Evolutionary conservation across 257 asterid genomes (phyloP).

Genomic region (Voacanga thouarsii): DNA sequence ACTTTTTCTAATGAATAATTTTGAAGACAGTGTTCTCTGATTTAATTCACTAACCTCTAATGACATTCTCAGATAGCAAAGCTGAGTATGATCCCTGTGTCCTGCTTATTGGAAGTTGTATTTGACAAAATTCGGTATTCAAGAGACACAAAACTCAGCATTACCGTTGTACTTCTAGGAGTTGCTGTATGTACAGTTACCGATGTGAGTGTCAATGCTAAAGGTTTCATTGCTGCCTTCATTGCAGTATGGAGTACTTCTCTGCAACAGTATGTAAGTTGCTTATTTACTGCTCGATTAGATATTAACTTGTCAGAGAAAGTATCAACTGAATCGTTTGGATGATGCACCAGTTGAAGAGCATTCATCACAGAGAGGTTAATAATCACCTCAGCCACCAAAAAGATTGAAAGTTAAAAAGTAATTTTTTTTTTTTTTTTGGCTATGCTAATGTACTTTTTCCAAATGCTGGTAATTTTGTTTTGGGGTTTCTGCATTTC

Average conservation of each 20-base stretch:
- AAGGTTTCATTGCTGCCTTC: conserved; percentile 86
- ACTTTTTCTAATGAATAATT: neutral
- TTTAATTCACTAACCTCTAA: conserved; percentile 14
- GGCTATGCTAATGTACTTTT: neutral
- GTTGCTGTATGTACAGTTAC: conserved; percentile 95
- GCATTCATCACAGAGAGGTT: neutral
- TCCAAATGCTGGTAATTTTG: neutral
- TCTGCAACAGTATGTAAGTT: conserved; percentile 93
- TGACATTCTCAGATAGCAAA: conserved; percentile 79
- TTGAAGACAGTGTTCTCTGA: conserved; percentile 5
- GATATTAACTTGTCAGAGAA: neutral
- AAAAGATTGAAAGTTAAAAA: neutral
- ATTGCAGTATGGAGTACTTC: conserved; percentile 96
- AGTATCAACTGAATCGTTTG: neutral
- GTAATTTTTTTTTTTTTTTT: too few species aligned
- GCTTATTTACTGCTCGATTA: conserved; percentile 1
- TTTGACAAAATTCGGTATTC: conserved; percentile 86
- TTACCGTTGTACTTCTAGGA: conserved; percentile 75
- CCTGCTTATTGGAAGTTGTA: conserved; percentile 85
- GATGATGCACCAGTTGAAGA: neutral
- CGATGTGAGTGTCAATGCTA: conserved; percentile 85
- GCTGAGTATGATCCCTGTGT: conserved; percentile 94
- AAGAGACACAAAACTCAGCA: conserved; percentile 91
- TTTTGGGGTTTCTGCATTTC: neutral
- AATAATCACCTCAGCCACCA: too few species aligned